Evolutionary conservation across 2,329 filamentous ascomycete genomes (phyloP).

Genomic region (Metarhizium guizhouense): DNA sequence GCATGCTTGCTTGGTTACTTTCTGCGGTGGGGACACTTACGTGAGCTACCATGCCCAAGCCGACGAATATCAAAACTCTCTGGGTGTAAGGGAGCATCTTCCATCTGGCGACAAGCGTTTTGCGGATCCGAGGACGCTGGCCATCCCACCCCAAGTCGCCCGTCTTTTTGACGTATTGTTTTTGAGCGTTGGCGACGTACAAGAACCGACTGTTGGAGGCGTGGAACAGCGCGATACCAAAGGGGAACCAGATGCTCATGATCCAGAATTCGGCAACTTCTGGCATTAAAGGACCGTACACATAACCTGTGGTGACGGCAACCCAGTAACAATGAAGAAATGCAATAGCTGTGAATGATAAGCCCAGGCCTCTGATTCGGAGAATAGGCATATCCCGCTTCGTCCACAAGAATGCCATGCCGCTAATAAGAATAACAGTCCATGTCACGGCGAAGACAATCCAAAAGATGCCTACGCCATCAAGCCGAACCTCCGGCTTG

Average conservation of each 20-base stretch:
- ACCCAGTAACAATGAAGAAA: slow-evolving; percentile 35
- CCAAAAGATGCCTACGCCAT: slow-evolving; percentile 33
- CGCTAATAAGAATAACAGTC: slow-evolving; percentile 28
- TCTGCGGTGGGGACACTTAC: slow-evolving; percentile 24
- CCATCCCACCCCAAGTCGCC: slow-evolving; percentile 5
- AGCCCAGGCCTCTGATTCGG: slow-evolving; percentile 28
- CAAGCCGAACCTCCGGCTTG: slow-evolving; percentile 22
- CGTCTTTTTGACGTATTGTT: slow-evolving; percentile 24
- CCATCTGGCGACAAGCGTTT: slow-evolving; percentile 27
- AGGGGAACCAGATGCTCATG: slow-evolving; percentile 56
- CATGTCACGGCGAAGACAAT: slow-evolving; percentile 26
- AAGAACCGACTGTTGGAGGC: slow-evolving; percentile 54
- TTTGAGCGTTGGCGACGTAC: slow-evolving; percentile 47
- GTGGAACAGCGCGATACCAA: slow-evolving; percentile 58
- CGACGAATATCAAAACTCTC: slow-evolving; percentile 41
- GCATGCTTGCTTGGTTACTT: neutral
- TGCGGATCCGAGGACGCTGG: slow-evolving; percentile 8
- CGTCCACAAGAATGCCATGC: slow-evolving; percentile 31
- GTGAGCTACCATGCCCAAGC: slow-evolving; percentile 46
- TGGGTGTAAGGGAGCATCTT: slow-evolving; percentile 34
- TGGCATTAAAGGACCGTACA: slow-evolving; percentile 31
- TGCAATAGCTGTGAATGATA: slow-evolving; percentile 31
- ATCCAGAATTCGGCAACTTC: slow-evolving; percentile 54
- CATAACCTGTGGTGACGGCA: slow-evolving; percentile 29
- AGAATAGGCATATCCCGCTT: slow-evolving; percentile 32